Evolutionary conservation across 495 filamentous ascomycete species (phyloP), one percentile per base, ranked within the genome.

Genomic region (Daldinia bambusicola): DNA sequence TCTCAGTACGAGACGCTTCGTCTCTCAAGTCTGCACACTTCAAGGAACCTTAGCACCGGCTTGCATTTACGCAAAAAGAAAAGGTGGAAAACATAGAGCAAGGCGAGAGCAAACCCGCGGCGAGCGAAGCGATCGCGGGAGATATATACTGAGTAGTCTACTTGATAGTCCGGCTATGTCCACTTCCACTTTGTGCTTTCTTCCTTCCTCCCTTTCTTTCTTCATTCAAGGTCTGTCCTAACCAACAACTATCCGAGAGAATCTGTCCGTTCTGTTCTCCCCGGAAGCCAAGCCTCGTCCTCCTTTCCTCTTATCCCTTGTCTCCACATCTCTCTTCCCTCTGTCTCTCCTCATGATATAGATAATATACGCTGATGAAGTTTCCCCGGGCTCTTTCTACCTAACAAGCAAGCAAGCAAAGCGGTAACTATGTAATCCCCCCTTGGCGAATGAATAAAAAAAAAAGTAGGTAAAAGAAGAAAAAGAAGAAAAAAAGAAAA

Each of bases 121-220:
- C 31, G 31, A 40, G 65, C 38, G 37, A 61, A 56, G 36, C 38
- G 18, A 26, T 61, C 51, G 45, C 57, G 18, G 4, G 10, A n/a
- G 6, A 59, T 73, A 73, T 73, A 58, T 69, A 73, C 62, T 55
- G 37, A 26, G 26, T 26, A 26, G 26, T 26, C 26, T 26, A 26
- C 26, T 26, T 26, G 26, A 58, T 55, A 55, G 50, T 41, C 70
- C 45, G 62, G 52, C 58, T 69, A 71, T 71, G 58, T 71, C 57
- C 59, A 71, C 62, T 58, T 30, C 4, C n/a, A 16, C 9, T 12
- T 32, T 30, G 13, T 16, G 32, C 9, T 12, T 32, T 34, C 14
- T 48, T 36, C 40, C 31, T 37, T 61, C 5, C 9, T 12, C 20
- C 43, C 14, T 48, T 36, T 34, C 31, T 37, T 61, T 1, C 26